Evolutionary conservation across 1,139 yeast species (phyloP).

Genomic region (Lodderomyces elongisporus): DNA sequence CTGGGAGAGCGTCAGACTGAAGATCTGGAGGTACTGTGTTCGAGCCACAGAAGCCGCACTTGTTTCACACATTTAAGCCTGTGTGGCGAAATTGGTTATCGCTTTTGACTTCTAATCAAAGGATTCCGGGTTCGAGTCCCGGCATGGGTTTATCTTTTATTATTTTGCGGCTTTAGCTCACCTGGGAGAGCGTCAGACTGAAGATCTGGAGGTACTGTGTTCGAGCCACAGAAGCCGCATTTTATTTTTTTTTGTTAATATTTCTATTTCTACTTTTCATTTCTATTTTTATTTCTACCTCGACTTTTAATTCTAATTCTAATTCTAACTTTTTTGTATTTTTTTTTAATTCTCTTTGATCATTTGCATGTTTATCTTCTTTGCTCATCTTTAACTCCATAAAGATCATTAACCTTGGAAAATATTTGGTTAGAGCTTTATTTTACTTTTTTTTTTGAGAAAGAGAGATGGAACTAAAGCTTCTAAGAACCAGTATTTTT

Average conservation of each 20-base stretch:
- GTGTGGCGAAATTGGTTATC: constrained; percentile 11
- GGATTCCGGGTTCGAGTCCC: constrained; percentile 12
- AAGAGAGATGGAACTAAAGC: no score
- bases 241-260: constrained; percentile 1
- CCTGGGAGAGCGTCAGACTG: constrained; percentile 57
- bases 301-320: no score
- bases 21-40: constrained; percentile 55
- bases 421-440: no score
- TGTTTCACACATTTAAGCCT: constrained; percentile 7
- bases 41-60: constrained; percentile 49
- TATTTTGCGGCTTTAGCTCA: constrained; percentile 45
- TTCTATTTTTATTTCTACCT: no score
- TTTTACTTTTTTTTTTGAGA: no score
- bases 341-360: not conserved
- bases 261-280: no score
- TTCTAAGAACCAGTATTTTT: no score
- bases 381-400: no score
- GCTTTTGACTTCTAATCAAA: constrained; percentile 11
- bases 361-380: no score
- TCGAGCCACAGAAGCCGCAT: constrained; percentile 51
- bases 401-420: no score
- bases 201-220: constrained; percentile 55
- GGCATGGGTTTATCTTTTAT: constrained; percentile 8
- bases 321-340: no score
- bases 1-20: constrained; percentile 57